phyloP scores from a whole-genome alignment of 441 rosid species.

The Euphorbia schlechtendalii region DNA sequence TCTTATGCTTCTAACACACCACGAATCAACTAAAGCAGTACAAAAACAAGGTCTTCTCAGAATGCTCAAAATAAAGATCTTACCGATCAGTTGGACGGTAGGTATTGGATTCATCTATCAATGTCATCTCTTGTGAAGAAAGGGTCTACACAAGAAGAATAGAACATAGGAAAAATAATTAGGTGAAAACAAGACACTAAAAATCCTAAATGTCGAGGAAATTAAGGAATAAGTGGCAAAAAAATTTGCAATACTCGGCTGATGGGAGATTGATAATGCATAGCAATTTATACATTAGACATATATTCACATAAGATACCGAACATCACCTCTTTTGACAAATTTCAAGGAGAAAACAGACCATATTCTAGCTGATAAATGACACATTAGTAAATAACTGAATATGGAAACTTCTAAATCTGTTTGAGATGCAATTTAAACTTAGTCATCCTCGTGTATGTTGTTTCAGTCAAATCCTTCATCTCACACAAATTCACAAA shows the following conservation, averaged over 20 bases:
- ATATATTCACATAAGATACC: not conserved
- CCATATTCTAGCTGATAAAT: not conserved
- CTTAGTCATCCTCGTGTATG: not conserved
- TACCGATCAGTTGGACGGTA: conserved; percentile 38
- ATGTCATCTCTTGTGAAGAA: conserved; percentile 30
- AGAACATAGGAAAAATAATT: not conserved
- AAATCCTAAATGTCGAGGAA: not conserved
- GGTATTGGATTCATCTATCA: conserved; percentile 31
- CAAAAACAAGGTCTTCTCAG: not conserved
- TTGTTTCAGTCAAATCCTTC: not conserved
- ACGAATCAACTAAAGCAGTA: not conserved
- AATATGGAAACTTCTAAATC: not conserved
- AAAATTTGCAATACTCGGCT: not conserved
- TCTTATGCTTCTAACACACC: too few species aligned
- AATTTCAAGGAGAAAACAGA: conserved; percentile 1
- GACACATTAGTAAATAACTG: not conserved
- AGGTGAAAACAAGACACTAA: not conserved
- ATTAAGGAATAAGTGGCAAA: not conserved
- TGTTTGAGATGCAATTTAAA: not conserved
- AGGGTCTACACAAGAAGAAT: not conserved
- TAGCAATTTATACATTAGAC: conserved; percentile 1
- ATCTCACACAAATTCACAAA: not conserved
- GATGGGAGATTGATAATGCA: not conserved
- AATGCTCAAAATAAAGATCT: conserved; percentile 20
- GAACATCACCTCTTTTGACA: not conserved